Conservation (phyloP, 2,329 filamentous ascomycete species). For the Epichloe coenophiala region DNA sequence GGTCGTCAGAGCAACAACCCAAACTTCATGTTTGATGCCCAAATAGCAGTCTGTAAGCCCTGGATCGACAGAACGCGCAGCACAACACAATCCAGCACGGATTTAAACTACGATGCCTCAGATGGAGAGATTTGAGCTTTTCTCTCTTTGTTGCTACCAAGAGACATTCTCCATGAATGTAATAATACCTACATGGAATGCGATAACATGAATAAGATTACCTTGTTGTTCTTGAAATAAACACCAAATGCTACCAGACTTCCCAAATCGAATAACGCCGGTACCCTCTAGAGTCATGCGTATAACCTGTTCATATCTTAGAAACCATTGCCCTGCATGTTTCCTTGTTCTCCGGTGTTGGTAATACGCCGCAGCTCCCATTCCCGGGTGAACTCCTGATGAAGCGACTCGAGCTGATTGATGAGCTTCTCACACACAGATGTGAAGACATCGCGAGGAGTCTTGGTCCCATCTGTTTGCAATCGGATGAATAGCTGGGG, state of each 20-base stretch:
- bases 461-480: conserved; percentile 79
- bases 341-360: conserved; percentile 45
- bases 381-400: conserved; percentile 84
- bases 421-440: conserved; percentile 73
- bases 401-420: conserved; percentile 63
- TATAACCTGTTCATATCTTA: conserved; percentile 6
- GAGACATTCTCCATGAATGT: neutral
- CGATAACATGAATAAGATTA: neutral
- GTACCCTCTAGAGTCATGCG: conserved; percentile 5
- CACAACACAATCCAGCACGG: neutral
- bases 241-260: conserved; percentile 4
- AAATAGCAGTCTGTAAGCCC: neutral
- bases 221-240: neutral
- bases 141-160: neutral
- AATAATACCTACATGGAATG: neutral
- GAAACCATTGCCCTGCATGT: conserved; percentile 24
- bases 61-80: neutral
- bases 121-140: neutral
- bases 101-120: neutral
- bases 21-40: neutral
- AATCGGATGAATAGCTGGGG: conserved; percentile 59
- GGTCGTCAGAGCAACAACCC: neutral
- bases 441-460: conserved; percentile 79
- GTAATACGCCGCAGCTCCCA: conserved; percentile 82
- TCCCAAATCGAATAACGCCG: conserved; percentile 11